Percentiles rank a stretch among this genome's conserved stretches.
Conservation (phyloP, 441 rosid genomes). For the Corymbia citriodora region DNA sequence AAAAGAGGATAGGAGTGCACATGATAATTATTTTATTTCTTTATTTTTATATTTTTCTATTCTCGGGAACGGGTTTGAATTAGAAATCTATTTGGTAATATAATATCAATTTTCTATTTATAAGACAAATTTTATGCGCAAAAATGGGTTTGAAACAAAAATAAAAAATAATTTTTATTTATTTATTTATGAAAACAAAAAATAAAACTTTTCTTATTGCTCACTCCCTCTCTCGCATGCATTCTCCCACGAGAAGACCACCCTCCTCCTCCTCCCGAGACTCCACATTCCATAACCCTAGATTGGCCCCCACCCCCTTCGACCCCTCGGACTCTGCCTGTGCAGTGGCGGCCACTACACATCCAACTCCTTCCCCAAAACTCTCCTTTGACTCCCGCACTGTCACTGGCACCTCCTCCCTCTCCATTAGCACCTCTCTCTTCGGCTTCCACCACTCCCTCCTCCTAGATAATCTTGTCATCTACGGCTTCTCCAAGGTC, state of each 20-base stretch:
- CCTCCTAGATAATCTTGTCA: not conserved
- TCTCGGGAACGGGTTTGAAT: rapidly evolving
- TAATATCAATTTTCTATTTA: too few species aligned
- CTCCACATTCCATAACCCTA: not conserved
- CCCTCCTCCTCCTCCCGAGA: not conserved
- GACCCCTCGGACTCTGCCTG: not conserved
- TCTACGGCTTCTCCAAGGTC: too few species aligned
- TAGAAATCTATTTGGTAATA: too few species aligned
- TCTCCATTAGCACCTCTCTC: not conserved
- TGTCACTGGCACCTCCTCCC: not conserved
- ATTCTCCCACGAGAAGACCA: not conserved
- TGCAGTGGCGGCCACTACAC: not conserved
- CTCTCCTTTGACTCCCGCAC: rapidly evolving
- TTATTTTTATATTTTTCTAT: too few species aligned
- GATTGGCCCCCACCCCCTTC: not conserved
- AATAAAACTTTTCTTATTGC: not conserved
- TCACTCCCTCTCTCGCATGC: not conserved
- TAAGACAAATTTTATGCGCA: too few species aligned
- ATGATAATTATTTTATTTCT: too few species aligned
- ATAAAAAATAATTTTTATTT: too few species aligned
- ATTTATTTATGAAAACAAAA: too few species aligned
- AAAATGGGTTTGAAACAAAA: not conserved
- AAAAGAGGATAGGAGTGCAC: not conserved
- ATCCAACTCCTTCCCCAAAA: not conserved
- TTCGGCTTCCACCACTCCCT: not conserved